Percentiles rank a stretch among this genome's conserved stretches.
Evolutionary conservation across 108 stramenopile genomes (phyloP).

Genomic region (Cyclotella choctawhatcheeana): DNA sequence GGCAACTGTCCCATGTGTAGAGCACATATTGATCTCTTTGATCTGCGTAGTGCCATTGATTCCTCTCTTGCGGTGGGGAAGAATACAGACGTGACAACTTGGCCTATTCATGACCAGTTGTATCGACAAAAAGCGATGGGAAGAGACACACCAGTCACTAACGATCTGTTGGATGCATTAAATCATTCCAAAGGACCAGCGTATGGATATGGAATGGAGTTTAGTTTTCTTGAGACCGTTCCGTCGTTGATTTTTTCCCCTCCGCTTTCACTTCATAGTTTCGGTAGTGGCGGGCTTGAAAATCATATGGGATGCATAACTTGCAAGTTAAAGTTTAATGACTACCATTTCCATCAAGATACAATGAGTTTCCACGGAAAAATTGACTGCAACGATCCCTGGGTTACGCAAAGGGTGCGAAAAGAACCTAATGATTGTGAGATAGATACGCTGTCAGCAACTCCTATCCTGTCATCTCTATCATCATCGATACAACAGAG

Average conservation of each 20-base stretch:
- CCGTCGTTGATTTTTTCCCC: neutral
- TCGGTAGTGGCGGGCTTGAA: neutral
- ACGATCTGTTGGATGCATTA: neutral
- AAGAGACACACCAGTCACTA: neutral
- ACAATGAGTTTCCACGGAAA: conserved; percentile 65
- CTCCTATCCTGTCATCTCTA: too few species aligned
- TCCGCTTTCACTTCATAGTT: neutral
- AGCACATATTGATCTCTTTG: conserved; percentile 24
- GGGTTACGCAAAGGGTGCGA: neutral
- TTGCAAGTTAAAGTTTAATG: conserved; percentile 9
- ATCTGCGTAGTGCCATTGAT: conserved; percentile 10
- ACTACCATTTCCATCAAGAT: conserved; percentile 55
- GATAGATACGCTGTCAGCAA: neutral
- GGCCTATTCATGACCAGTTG: conserved; percentile 13
- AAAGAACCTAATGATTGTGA: neutral
- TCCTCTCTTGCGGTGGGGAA: neutral
- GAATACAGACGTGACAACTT: conserved; percentile 19
- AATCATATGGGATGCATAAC: neutral
- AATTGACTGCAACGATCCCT: neutral
- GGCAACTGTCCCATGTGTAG: conserved; percentile 49
- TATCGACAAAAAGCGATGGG: conserved; percentile 17
- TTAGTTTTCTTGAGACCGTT: neutral
- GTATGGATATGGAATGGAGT: conserved; percentile 23
- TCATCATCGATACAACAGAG: too few species aligned
- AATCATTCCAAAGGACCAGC: neutral